Conservation (phyloP, 2,329 filamentous ascomycete species). For the Colletotrichum sojae region DNA sequence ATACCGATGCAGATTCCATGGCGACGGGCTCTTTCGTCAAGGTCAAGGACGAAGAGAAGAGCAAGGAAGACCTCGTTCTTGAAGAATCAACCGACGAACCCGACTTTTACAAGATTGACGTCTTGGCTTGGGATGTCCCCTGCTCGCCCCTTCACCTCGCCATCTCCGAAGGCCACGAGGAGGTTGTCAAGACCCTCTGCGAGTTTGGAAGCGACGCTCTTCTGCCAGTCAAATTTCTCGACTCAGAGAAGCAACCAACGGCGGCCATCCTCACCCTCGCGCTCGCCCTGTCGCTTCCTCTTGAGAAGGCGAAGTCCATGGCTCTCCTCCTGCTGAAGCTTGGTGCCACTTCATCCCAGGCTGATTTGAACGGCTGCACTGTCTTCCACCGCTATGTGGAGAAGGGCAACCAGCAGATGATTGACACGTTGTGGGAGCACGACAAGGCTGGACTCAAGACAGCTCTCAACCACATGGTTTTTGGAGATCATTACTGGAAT, state of each 20-base stretch:
- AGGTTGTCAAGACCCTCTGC: constrained; percentile 78
- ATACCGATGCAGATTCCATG: constrained; percentile 68
- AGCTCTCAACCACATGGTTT: constrained; percentile 76
- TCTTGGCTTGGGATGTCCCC: constrained; percentile 83
- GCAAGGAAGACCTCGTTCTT: constrained; percentile 56
- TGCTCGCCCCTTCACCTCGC: constrained; percentile 84
- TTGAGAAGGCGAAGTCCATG: constrained; percentile 76
- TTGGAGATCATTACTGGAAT: constrained; percentile 53
- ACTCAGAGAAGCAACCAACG: constrained; percentile 62
- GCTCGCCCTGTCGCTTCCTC: constrained; percentile 75
- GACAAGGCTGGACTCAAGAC: constrained; percentile 74
- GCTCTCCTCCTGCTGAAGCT: constrained; percentile 74
- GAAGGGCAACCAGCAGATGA: constrained; percentile 60
- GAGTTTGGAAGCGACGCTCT: constrained; percentile 84
- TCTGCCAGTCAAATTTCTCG: constrained; percentile 78
- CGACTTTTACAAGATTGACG: constrained; percentile 84
- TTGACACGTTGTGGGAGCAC: constrained; percentile 65
- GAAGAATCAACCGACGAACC: constrained; percentile 75
- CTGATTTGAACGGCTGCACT: constrained; percentile 75
- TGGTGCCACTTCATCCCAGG: constrained; percentile 81
- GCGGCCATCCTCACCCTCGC: constrained; percentile 78
- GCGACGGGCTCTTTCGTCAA: constrained; percentile 84
- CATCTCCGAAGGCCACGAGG: constrained; percentile 79
- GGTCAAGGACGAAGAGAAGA: constrained; percentile 63
- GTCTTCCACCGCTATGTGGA: constrained; percentile 76